Evolutionary conservation across 2,329 filamentous ascomycete genomes (phyloP), one percentile per base, ranked within the genome.

Genomic region (Parasarocladium wereldwijsianum): DNA sequence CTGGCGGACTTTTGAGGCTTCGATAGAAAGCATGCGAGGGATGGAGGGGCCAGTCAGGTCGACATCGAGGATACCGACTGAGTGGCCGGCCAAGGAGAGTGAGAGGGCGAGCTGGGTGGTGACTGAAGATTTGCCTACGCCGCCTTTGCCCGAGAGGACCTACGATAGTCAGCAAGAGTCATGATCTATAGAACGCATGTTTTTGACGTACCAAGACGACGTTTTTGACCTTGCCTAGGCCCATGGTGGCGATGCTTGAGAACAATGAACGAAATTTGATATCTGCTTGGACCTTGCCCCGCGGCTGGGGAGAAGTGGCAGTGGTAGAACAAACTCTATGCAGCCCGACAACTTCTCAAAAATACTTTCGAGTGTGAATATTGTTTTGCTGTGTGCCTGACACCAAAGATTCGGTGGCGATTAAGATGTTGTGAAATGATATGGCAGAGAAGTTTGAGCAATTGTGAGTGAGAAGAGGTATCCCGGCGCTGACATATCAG

Each of bases 21-120:
- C 87, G 31, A 93, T 81, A 31, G 80, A 82, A 37, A 98, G 83
- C 58, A 98, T 84, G 30, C 86, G 82, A 15, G 90, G 90, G 47
- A 98, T 96, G 11, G 86, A 94, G 11, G 90, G 90, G 1, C 90
- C 90, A 1, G 90, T 98, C 12, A 98, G 70, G 51, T 98, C 90
- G 49, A 96, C 77, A 51, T 98, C 90, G 41, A 98, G 79, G 17
- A 98, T 85, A 31, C 90, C 90, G 24, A 96, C 87, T 0, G 82
- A 85, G 50, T 87, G 71, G 34, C 87, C 87, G 38, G 82, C 72
- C 1, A 90, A 68, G 2, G 84, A 77, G 18, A 98, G 73, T 1
- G 86, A 85, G 21, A 98, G 70, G 7, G 90, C 90, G 11, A 98
- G 75, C 52, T 98, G 90, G 2, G 87, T 92, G 1, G 90, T 96